These are phyloP conservation scores for Mycena belliarum DNA, from an alignment of 768 basidiomycete genomes.

Conservation along the genomic window DNA sequence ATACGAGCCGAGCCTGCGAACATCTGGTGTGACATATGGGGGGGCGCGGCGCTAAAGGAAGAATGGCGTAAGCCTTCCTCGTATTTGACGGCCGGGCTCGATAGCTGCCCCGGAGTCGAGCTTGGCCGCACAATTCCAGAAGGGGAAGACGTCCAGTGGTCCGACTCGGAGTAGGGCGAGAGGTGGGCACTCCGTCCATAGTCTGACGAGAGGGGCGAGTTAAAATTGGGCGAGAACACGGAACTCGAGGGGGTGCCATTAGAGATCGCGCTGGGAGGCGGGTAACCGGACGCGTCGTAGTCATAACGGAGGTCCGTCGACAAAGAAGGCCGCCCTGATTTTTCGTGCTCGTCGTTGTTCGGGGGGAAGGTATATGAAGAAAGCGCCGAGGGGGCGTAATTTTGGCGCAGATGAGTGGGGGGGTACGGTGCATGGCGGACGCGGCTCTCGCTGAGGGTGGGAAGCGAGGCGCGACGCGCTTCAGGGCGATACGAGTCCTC, in stretches of 20 bases:
- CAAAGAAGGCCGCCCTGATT: constrained; percentile 48
- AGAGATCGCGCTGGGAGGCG: constrained; percentile 47
- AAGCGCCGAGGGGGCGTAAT: constrained; percentile 47
- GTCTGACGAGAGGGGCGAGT: constrained; percentile 49
- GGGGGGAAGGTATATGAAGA: constrained; percentile 60
- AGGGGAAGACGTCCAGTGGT: constrained; percentile 57
- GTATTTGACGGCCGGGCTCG: constrained; percentile 61
- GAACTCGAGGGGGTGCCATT: constrained; percentile 53
- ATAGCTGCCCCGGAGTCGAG: constrained; percentile 63
- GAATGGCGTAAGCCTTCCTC: constrained; percentile 71
- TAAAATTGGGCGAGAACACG: constrained; percentile 48
- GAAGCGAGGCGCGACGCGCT: constrained; percentile 67
- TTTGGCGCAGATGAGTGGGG: constrained; percentile 45
- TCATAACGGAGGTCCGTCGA: constrained; percentile 49
- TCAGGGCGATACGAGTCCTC: constrained; percentile 61
- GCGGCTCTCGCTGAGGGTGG: constrained; percentile 52
- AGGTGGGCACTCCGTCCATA: constrained; percentile 45
- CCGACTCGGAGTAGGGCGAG: constrained; percentile 49
- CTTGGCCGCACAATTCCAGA: constrained; percentile 66
- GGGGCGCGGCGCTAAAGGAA: constrained; percentile 55
- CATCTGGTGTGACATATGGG: constrained; percentile 55
- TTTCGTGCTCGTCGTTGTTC: constrained; percentile 39
- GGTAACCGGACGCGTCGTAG: constrained; percentile 45
- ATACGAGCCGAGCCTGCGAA: constrained; percentile 70
- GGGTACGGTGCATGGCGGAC: constrained; percentile 61